Conservation (phyloP, 2,329 filamentous ascomycete genomes). For the Talaromyces rugulosus region DNA sequence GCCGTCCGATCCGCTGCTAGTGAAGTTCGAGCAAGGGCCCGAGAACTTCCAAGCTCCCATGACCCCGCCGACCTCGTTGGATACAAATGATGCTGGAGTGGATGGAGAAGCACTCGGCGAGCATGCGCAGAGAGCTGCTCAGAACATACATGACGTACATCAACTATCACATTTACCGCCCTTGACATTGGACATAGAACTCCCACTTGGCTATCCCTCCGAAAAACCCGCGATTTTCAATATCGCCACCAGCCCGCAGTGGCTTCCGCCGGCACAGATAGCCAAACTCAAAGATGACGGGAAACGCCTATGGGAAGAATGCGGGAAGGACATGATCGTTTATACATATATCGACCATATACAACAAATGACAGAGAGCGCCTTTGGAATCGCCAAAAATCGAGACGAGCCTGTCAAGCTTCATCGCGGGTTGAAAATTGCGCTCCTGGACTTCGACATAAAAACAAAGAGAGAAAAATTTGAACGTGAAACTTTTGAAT, state of each 20-base stretch:
- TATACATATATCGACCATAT: conserved; percentile 59
- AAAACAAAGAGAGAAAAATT: conserved; percentile 71
- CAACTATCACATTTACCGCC: conserved; percentile 54
- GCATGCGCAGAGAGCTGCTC: conserved; percentile 13
- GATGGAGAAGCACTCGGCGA: conserved; percentile 14
- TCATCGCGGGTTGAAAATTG: conserved; percentile 55
- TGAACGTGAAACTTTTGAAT: conserved; percentile 79
- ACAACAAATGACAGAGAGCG: conserved; percentile 54
- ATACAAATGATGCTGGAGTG: conserved; percentile 23
- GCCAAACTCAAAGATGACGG: conserved; percentile 45
- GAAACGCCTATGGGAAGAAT: conserved; percentile 55
- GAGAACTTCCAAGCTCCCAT: conserved; percentile 32
- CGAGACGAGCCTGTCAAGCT: conserved; percentile 43
- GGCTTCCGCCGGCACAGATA: conserved; percentile 48
- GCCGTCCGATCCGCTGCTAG: conserved; percentile 49
- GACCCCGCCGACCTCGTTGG: conserved; percentile 41
- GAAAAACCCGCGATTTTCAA: conserved; percentile 47
- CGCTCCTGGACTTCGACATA: conserved; percentile 73
- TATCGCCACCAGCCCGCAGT: conserved; percentile 47
- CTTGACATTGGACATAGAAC: conserved; percentile 48
- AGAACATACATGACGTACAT: conserved; percentile 28
- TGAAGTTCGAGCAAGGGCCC: conserved; percentile 36
- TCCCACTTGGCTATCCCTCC: conserved; percentile 56
- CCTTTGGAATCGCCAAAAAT: conserved; percentile 47
- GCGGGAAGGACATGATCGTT: conserved; percentile 53